phyloP scores from a whole-genome alignment of 75 land plant species.

The Selaginella tamariscina region DNA sequence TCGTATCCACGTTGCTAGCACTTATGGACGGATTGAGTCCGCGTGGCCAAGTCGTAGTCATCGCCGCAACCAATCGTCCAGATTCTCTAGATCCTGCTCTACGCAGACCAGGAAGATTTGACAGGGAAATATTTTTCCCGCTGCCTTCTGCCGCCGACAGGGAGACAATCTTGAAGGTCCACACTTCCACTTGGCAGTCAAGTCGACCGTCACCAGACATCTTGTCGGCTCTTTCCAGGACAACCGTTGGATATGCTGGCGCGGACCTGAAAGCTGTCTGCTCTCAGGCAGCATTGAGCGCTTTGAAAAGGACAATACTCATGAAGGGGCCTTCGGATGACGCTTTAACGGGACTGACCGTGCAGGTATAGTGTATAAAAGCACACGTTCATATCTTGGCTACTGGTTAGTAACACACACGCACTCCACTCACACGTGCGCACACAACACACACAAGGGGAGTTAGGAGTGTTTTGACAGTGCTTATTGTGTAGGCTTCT shows the following conservation, averaged over 20 bases:
- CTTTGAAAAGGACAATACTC: conserved; percentile 54
- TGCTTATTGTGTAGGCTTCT: conserved; percentile 49
- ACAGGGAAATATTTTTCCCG: conserved; percentile 93
- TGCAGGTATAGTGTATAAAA: no score
- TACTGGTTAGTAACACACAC: no score
- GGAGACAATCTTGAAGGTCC: conserved; percentile 62
- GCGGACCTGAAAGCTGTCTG: conserved; percentile 97
- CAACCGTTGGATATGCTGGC: conserved; percentile 85
- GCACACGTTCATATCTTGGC: no score
- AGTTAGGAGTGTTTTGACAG: no score
- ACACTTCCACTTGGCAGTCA: conserved; percentile 73
- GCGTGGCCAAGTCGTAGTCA: conserved; percentile 86
- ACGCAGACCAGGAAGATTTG: conserved; percentile 92
- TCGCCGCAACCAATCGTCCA: conserved; percentile 97
- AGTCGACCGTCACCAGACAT: conserved; percentile 43
- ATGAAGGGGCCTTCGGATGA: conserved; percentile 41
- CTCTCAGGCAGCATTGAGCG: conserved; percentile 76
- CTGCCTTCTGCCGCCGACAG: conserved; percentile 70
- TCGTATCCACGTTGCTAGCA: conserved; percentile 89
- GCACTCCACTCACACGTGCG: no score
- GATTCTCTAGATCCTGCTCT: conserved; percentile 92
- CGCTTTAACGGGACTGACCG: conserved; percentile 13
- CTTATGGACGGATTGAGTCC: conserved; percentile 81
- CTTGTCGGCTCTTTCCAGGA: conserved; percentile 47
- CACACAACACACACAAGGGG: no score